Evolutionary conservation across 495 filamentous ascomycete species (phyloP).

Genomic region (Xylaria bambusicola): DNA sequence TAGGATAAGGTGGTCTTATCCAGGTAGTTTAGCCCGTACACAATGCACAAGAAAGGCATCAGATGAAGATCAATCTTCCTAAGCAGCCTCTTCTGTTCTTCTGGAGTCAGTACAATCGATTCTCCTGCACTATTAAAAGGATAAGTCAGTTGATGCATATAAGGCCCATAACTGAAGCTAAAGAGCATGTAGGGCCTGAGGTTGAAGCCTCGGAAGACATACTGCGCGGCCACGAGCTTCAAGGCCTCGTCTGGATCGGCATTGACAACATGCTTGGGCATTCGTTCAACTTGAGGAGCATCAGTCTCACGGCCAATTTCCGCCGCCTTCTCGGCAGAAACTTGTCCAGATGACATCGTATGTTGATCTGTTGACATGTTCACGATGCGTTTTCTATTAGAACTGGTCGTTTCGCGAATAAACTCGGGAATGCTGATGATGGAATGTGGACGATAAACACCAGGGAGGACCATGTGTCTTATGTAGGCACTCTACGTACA

Average conservation of each 20-base stretch:
- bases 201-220: background rate
- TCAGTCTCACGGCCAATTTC: constrained; percentile 12
- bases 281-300: constrained; percentile 1
- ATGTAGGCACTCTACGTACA: no score
- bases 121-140: constrained; percentile 24
- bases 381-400: background rate
- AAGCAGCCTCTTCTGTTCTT: constrained; percentile 51
- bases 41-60: constrained; percentile 62
- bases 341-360: background rate
- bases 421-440: no score
- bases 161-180: no score
- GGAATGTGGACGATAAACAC: no score
- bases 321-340: constrained; percentile 23
- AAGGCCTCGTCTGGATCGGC: constrained; percentile 35
- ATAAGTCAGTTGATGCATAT: background rate
- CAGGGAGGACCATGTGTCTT: no score
- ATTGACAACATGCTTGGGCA: constrained; percentile 24
- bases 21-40: constrained; percentile 66
- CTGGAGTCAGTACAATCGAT: constrained; percentile 34
- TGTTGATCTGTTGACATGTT: constrained; percentile 9
- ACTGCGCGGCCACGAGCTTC: constrained; percentile 26
- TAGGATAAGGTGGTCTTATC: constrained; percentile 69
- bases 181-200: background rate
- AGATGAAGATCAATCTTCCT: constrained; percentile 61
- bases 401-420: background rate